Evolutionary conservation across 2,329 filamentous ascomycete species (phyloP).

Genomic region (Decorospora gaudefroyi): DNA sequence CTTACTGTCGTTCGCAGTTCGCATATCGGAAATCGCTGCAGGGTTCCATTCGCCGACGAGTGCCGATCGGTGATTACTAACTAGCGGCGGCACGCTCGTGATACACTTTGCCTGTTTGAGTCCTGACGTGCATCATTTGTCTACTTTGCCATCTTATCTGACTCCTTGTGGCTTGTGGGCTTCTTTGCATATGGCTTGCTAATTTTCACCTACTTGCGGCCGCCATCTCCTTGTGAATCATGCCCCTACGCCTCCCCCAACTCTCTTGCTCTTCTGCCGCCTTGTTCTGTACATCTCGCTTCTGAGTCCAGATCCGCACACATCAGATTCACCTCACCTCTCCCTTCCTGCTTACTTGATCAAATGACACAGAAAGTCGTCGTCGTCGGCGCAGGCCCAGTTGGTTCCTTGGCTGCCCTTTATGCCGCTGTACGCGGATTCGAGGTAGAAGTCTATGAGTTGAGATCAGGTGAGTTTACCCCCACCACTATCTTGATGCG

Average conservation of each 20-base stretch:
- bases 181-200: constrained; percentile 8
- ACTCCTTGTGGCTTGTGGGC: too few species aligned
- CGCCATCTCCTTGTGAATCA: not conserved
- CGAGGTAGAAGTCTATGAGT: constrained; percentile 90
- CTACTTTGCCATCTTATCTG: constrained; percentile 12
- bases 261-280: not conserved
- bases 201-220: not conserved
- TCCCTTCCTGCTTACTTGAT: constrained; percentile 4
- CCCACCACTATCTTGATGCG: constrained; percentile 2
- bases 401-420: constrained; percentile 86
- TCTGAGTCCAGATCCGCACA: not conserved
- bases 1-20: constrained; percentile 15
- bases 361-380: constrained; percentile 67
- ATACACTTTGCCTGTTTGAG: constrained; percentile 26
- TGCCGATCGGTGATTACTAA: constrained; percentile 30
- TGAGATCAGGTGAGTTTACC: constrained; percentile 74
- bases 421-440: constrained; percentile 90
- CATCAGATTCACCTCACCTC: not conserved
- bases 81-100: constrained; percentile 9
- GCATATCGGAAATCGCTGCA: constrained; percentile 20
- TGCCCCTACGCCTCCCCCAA: not conserved
- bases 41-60: constrained; percentile 20
- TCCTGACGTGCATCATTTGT: constrained; percentile 23
- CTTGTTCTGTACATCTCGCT: not conserved
- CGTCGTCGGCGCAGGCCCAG: constrained; percentile 89